These are phyloP conservation scores for Pycnococcus provasolii DNA, from an alignment of 139 green algal species.

Conservation along the genomic window DNA sequence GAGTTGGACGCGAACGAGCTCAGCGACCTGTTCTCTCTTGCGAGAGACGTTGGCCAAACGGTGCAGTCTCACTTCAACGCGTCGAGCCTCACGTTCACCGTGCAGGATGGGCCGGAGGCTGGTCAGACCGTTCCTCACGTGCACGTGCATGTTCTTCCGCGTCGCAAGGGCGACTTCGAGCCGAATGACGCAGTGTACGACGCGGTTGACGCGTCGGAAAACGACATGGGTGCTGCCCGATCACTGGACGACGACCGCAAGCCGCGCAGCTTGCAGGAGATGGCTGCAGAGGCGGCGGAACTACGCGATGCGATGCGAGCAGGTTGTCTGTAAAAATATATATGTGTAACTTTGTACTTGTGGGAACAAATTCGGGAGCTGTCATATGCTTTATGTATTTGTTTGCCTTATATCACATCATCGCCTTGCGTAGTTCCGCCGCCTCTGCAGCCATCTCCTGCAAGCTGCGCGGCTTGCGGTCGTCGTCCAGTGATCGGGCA, in stretches of 20 bases:
- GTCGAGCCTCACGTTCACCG: constrained; percentile 27
- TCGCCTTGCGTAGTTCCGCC: background rate
- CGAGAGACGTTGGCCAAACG: background rate
- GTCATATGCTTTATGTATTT: too few relatives aligned
- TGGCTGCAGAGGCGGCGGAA: background rate
- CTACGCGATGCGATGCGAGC: background rate
- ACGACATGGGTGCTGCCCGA: too few relatives aligned
- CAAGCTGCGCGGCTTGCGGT: constrained; percentile 6
- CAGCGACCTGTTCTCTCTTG: constrained; percentile 58
- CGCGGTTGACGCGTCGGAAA: constrained; percentile 30
- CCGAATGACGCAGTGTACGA: constrained; percentile 85
- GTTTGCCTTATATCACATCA: too few relatives aligned
- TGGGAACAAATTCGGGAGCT: too few relatives aligned
- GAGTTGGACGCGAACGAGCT: constrained; percentile 68
- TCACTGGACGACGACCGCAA: background rate
- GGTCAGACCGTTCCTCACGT: constrained; percentile 91
- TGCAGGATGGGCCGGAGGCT: constrained; percentile 36
- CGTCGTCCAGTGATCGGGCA: background rate
- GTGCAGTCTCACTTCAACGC: constrained; percentile 24
- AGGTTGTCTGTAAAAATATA: too few relatives aligned
- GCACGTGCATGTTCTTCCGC: constrained; percentile 85
- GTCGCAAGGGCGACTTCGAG: constrained; percentile 67
- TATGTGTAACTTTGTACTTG: too few relatives aligned
- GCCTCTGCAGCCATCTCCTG: constrained; percentile 35
- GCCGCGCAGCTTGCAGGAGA: background rate